These are phyloP conservation scores for Colletotrichum costaricense DNA, from an alignment of 2,329 filamentous ascomycete genomes.

Conservation along the genomic window DNA sequence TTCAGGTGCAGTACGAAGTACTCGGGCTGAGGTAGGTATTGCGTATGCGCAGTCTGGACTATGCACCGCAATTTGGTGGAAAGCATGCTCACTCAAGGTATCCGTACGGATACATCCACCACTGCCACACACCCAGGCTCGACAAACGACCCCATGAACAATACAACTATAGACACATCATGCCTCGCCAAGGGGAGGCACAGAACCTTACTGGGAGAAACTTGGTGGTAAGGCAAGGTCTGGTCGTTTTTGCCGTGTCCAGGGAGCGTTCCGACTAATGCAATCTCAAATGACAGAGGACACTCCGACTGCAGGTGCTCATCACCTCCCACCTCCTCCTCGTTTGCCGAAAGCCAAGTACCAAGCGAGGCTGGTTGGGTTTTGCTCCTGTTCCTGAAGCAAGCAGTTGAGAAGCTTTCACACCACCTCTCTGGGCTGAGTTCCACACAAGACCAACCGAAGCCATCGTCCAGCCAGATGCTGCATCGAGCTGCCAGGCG, in stretches of 20 bases:
- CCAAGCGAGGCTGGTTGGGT: background rate
- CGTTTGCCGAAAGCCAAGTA: background rate
- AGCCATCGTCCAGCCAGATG: background rate
- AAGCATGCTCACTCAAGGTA: background rate
- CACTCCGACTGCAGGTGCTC: conserved; percentile 6
- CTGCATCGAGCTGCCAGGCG: background rate
- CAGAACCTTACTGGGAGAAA: conserved; percentile 6
- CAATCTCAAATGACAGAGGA: conserved; percentile 33
- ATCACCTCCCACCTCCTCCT: background rate
- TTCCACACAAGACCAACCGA: background rate
- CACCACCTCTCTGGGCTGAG: background rate
- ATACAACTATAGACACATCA: conserved; percentile 11
- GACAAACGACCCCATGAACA: background rate
- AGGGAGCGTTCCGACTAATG: conserved; percentile 33
- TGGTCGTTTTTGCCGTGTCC: background rate
- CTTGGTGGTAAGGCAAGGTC: background rate
- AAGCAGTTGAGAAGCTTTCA: background rate
- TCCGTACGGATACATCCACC: background rate
- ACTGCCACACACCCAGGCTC: background rate
- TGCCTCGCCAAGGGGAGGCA: conserved; percentile 17
- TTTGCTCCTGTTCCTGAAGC: background rate
- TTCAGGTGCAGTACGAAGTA: too few species aligned
- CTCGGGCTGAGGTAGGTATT: too few species aligned
- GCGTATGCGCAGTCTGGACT: too few species aligned
- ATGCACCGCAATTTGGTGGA: background rate